Conservation (phyloP, 2,329 filamentous ascomycete genomes). For the Coniochaeta sp. region DNA sequence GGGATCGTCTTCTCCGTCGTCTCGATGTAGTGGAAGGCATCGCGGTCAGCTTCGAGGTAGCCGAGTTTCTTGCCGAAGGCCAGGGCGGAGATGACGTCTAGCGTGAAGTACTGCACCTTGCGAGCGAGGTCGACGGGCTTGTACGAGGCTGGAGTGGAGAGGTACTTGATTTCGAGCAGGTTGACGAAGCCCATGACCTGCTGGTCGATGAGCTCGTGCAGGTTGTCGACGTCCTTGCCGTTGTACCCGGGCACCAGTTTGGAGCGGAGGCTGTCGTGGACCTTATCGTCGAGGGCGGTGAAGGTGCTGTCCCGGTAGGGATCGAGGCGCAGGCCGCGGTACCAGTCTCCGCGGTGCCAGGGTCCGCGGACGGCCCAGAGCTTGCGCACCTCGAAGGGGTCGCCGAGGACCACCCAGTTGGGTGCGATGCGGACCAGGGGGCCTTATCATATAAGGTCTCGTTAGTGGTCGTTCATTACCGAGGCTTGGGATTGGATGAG, state of each 20-base stretch:
- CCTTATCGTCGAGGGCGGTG: constrained; percentile 37
- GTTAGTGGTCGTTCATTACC: not conserved
- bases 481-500: too few species aligned
- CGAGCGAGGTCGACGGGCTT: constrained; percentile 41
- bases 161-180: constrained; percentile 35
- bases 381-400: constrained; percentile 19
- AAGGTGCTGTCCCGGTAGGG: constrained; percentile 43
- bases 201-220: constrained; percentile 31
- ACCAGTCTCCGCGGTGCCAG: constrained; percentile 28
- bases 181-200: constrained; percentile 35
- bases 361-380: constrained; percentile 21
- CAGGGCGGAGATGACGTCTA: constrained; percentile 47
- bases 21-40: constrained; percentile 37
- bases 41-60: constrained; percentile 35
- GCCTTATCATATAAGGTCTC: constrained; percentile 11
- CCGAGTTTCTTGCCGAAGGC: constrained; percentile 43
- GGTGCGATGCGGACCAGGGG: constrained; percentile 19
- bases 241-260: constrained; percentile 21
- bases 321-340: constrained; percentile 42
- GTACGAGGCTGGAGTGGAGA: constrained; percentile 18
- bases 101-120: constrained; percentile 44
- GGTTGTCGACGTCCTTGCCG: constrained; percentile 22
- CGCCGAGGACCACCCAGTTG: constrained; percentile 21
- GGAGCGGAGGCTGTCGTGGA: constrained; percentile 31
- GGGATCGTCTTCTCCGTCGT: constrained; percentile 19